Evolutionary conservation across 23 red algal species (phyloP).

Genomic region (Cyanidiococcus yangmingshanensis): DNA sequence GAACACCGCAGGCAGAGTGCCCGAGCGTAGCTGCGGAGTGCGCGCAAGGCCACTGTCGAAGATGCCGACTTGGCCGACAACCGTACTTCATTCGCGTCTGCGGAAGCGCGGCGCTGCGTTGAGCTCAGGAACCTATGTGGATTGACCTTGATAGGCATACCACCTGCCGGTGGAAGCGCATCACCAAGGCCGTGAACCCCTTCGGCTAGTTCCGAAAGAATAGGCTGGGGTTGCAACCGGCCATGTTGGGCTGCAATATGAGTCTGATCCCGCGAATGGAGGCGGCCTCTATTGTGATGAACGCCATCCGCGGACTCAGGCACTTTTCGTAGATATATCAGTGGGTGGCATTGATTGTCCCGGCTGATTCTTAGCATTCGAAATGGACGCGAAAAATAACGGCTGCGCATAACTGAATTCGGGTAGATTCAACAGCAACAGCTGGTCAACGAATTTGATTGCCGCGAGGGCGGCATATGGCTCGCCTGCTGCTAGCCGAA

Average conservation of each 20-base stretch:
- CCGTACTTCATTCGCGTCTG: background rate
- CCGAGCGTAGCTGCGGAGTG: slow-evolving; percentile 9
- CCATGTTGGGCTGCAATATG: no score
- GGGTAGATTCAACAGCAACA: background rate
- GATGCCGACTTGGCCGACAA: background rate
- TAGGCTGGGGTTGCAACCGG: no score
- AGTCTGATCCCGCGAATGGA: no score
- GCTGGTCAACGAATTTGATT: slow-evolving; percentile 4
- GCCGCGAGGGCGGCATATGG: background rate
- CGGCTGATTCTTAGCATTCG: background rate
- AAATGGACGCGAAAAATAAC: background rate
- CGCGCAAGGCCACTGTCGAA: background rate
- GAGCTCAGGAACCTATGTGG: background rate
- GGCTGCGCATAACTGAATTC: slow-evolving; percentile 7
- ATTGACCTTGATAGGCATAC: background rate
- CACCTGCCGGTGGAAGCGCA: background rate
- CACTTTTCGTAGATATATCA: background rate
- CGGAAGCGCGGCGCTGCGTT: background rate
- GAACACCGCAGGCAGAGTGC: background rate
- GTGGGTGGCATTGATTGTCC: background rate
- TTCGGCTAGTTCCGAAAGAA: background rate
- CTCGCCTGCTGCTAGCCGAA: background rate
- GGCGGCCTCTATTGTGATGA: no score
- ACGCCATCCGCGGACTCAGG: no score
- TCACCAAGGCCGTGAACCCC: background rate